Evolutionary conservation across 73 alveolate species (phyloP).

Genomic region (Blepharisma japonicum): DNA sequence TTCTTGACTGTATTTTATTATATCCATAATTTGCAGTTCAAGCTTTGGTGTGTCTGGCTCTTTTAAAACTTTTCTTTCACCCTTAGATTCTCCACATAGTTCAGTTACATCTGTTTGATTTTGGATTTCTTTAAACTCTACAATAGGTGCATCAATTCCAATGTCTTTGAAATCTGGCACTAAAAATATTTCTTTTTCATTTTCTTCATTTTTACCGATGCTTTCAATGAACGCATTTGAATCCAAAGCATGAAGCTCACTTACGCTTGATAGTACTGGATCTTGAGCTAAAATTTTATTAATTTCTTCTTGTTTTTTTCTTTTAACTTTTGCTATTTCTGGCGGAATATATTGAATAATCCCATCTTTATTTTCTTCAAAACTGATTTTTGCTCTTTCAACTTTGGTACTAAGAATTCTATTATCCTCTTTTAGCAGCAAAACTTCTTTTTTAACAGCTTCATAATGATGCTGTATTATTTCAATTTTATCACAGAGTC

Average conservation of each 20-base stretch:
- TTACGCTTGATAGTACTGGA: background rate
- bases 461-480: slow-evolving; percentile 6
- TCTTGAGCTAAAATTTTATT: slow-evolving; percentile 1
- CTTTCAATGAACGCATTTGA: background rate
- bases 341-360: background rate
- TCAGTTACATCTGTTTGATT: background rate
- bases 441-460: slow-evolving; percentile 12
- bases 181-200: background rate
- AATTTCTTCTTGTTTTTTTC: background rate
- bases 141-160: slow-evolving; percentile 19
- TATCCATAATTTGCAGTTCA: background rate
- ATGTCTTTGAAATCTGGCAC: background rate
- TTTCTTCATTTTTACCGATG: slow-evolving; percentile 5
- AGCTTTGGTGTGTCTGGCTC: background rate
- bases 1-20: background rate
- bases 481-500: slow-evolving; percentile 8
- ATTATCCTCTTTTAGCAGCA: slow-evolving; percentile 12
- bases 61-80: background rate
- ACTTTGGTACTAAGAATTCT: slow-evolving; percentile 14
- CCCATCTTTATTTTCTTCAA: background rate
- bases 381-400: background rate
- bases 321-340: slow-evolving; percentile 12
- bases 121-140: background rate
- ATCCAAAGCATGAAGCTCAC: background rate
- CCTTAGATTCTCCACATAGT: background rate